Conservation (phyloP, 495 filamentous ascomycete genomes). For the Opeltia flavorubescens region DNA sequence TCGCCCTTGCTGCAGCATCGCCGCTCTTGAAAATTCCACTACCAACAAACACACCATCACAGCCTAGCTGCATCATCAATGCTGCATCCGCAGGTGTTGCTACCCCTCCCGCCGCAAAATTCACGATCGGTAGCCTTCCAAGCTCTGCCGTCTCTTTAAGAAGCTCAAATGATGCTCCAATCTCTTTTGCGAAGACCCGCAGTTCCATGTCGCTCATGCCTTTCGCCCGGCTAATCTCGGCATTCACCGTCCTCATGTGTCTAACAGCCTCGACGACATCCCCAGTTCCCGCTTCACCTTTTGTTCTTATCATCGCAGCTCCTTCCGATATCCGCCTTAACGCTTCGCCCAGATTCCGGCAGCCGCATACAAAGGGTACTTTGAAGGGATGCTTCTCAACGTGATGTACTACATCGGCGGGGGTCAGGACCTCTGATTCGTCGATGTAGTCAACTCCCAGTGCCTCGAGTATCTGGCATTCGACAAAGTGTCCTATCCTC, state of each 20-base stretch:
- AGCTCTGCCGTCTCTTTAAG: constrained; percentile 77
- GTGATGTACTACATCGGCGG: constrained; percentile 80
- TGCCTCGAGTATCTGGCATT: constrained; percentile 94
- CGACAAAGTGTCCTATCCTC: constrained; percentile 92
- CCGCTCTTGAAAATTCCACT: constrained; percentile 95
- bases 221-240: constrained; percentile 64
- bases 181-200: constrained; percentile 62
- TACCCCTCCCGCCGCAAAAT: constrained; percentile 95
- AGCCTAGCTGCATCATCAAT: constrained; percentile 98
- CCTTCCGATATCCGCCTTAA: constrained; percentile 84
- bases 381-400: constrained; percentile 77
- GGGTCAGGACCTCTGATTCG: constrained; percentile 92
- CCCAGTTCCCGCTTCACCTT: constrained; percentile 96
- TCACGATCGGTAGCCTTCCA: constrained; percentile 84
- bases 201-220: constrained; percentile 61
- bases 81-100: constrained; percentile 95
- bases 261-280: constrained; percentile 94
- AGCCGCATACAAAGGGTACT: constrained; percentile 92
- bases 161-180: constrained; percentile 60
- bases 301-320: constrained; percentile 97
- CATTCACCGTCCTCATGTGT: constrained; percentile 85
- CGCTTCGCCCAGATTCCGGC: constrained; percentile 89
- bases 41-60: constrained; percentile 95
- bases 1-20: constrained; percentile 71
- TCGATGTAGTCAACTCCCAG: constrained; percentile 96